These are phyloP conservation scores for Epichloe sibirici DNA, from an alignment of 2,329 filamentous ascomycete species.

Conservation along the genomic window DNA sequence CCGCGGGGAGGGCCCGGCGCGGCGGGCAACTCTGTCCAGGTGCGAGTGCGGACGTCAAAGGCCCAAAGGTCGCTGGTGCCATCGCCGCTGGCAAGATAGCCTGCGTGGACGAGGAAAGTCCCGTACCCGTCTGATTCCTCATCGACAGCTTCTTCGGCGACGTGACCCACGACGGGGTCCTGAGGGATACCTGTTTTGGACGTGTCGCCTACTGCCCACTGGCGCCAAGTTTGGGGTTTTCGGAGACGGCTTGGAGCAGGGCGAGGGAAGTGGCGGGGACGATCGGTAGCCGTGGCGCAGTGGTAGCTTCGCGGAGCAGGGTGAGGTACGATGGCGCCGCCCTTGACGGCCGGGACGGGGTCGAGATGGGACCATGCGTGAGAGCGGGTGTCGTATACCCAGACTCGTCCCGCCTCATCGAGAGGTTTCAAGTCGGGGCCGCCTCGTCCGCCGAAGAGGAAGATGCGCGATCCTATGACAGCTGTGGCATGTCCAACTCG, in stretches of 20 bases:
- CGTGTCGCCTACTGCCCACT: constrained; percentile 43
- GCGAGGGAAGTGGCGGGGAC: constrained; percentile 38
- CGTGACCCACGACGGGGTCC: constrained; percentile 42
- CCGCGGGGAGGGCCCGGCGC: constrained; percentile 57
- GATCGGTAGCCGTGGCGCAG: constrained; percentile 42
- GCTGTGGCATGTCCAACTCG: constrained; percentile 64
- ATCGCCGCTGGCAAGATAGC: constrained; percentile 51
- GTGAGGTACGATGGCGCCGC: constrained; percentile 25
- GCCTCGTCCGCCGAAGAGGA: constrained; percentile 70
- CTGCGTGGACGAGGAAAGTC: constrained; percentile 65
- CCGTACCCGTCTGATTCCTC: constrained; percentile 51
- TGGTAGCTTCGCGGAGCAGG: constrained; percentile 64
- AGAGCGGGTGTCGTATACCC: constrained; percentile 59
- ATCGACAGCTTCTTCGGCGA: constrained; percentile 45
- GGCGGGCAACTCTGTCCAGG: constrained; percentile 55
- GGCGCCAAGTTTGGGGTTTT: constrained; percentile 35
- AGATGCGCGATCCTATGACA: constrained; percentile 56
- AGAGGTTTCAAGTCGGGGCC: constrained; percentile 57
- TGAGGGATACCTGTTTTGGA: constrained; percentile 46
- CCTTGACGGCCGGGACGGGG: constrained; percentile 36
- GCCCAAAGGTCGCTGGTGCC: constrained; percentile 62
- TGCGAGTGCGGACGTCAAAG: constrained; percentile 51
- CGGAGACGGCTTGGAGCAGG: constrained; percentile 13
- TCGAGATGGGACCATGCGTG: constrained; percentile 52
- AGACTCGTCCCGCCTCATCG: constrained; percentile 62